Evolutionary conservation across 352 stramenopile genomes (phyloP).

Genomic region (Globisporangium mamillatum): DNA sequence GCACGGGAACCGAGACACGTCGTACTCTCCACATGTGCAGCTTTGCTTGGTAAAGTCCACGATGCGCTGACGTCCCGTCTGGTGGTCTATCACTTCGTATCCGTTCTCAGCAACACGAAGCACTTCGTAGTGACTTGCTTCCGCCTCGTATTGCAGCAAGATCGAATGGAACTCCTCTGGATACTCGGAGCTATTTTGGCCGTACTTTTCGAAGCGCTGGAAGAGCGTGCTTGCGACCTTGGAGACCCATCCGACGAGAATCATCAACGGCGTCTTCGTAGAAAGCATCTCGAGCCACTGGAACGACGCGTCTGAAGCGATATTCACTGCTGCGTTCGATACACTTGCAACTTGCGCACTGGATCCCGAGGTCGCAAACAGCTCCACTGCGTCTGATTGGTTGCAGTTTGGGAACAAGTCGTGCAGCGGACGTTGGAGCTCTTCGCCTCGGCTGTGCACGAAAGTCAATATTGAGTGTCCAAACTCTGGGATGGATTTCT

Average conservation of each 20-base stretch:
- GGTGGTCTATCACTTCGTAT: slow-evolving; percentile 75
- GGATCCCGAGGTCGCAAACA: slow-evolving; percentile 32
- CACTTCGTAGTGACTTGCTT: slow-evolving; percentile 58
- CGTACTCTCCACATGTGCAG: slow-evolving; percentile 77
- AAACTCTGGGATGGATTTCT: slow-evolving; percentile 54
- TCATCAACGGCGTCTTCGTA: slow-evolving; percentile 70
- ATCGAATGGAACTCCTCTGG: slow-evolving; percentile 69
- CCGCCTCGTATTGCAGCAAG: slow-evolving; percentile 58
- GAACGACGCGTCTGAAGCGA: slow-evolving; percentile 31
- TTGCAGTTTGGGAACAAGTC: slow-evolving; percentile 48
- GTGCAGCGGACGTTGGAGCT: slow-evolving; percentile 37
- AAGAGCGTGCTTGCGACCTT: slow-evolving; percentile 72
- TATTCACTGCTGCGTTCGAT: slow-evolving; percentile 12
- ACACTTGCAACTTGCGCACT: neutral
- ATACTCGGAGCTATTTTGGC: slow-evolving; percentile 71
- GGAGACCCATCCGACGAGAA: slow-evolving; percentile 79
- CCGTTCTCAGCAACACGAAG: slow-evolving; percentile 64
- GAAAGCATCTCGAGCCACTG: slow-evolving; percentile 69
- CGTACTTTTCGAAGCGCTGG: slow-evolving; percentile 71
- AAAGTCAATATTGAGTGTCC: slow-evolving; percentile 47
- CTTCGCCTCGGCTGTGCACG: slow-evolving; percentile 64
- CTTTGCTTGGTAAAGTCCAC: slow-evolving; percentile 75
- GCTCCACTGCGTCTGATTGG: slow-evolving; percentile 59
- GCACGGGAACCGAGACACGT: slow-evolving; percentile 69
- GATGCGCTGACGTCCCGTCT: slow-evolving; percentile 58